Conservation (phyloP, 352 stramenopile genomes). For the Globisporangium heterothallicum region DNA sequence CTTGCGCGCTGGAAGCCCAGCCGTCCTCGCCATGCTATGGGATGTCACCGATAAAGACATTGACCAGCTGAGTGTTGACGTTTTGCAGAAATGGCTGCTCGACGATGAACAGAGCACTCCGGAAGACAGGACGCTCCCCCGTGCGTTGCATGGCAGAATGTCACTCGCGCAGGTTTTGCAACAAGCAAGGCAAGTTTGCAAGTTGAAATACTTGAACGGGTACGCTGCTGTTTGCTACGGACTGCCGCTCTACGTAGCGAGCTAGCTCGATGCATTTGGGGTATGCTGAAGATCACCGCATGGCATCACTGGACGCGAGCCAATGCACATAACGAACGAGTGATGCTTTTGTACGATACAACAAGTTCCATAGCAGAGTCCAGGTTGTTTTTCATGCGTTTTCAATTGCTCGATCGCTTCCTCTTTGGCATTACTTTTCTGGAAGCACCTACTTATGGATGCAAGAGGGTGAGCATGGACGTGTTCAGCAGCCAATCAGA, state of each 20-base stretch:
- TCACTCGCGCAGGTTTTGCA: conserved; percentile 71
- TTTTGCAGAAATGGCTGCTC: conserved; percentile 70
- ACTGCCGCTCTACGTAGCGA: conserved; percentile 62
- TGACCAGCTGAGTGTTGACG: conserved; percentile 83
- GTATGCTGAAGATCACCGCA: too few relatives aligned
- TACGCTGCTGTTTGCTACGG: conserved; percentile 95
- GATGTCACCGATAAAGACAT: conserved; percentile 99
- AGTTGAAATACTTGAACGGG: conserved; percentile 93
- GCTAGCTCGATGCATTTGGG: conserved; percentile 1
- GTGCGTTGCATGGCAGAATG: background rate
- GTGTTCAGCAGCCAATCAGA: background rate
- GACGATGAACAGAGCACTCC: conserved; percentile 33
- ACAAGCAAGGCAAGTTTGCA: conserved; percentile 82
- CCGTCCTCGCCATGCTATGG: conserved; percentile 98
- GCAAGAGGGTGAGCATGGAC: background rate
- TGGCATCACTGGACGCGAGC: too few relatives aligned
- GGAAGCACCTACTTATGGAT: background rate
- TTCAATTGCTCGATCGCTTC: too few relatives aligned
- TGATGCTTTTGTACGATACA: too few relatives aligned
- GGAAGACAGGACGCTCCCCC: conserved; percentile 19
- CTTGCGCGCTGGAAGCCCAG: conserved; percentile 86
- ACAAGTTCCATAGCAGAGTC: background rate
- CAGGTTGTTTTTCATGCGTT: too few relatives aligned
- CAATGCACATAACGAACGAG: too few relatives aligned
- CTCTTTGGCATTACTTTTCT: too few relatives aligned